A percentile compares a stretch with the other conserved stretches of the same genome.
Evolutionary conservation across 2,329 filamentous ascomycete species (phyloP).

Genomic region (Penicillium glabrum): DNA sequence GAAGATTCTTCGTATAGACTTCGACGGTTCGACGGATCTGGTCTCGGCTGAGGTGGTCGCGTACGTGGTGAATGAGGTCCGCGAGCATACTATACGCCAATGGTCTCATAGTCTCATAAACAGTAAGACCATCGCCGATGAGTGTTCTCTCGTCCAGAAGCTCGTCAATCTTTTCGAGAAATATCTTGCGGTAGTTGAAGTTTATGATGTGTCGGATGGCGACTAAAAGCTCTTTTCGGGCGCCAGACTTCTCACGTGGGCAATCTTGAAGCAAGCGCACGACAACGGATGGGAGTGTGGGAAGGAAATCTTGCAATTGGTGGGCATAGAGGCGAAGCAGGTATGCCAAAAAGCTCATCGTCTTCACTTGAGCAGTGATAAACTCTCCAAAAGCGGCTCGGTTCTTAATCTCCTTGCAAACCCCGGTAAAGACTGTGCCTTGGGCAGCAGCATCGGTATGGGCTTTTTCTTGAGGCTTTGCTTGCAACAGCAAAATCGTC

Average conservation of each 20-base stretch:
- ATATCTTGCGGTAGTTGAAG: slow-evolving; percentile 96
- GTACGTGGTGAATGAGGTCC: slow-evolving; percentile 94
- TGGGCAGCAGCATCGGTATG: slow-evolving; percentile 79
- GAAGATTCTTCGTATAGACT: slow-evolving; percentile 93
- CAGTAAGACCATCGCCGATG: slow-evolving; percentile 92
- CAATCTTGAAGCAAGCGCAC: slow-evolving; percentile 91
- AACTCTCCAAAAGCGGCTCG: slow-evolving; percentile 94
- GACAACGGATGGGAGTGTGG: slow-evolving; percentile 81
- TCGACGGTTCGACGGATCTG: slow-evolving; percentile 96
- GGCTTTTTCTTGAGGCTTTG: slow-evolving; percentile 88
- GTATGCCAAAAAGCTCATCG: slow-evolving; percentile 97
- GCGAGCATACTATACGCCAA: slow-evolving; percentile 98
- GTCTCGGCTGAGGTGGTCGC: slow-evolving; percentile 80
- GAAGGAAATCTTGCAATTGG: slow-evolving; percentile 84
- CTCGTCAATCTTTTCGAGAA: slow-evolving; percentile 90
- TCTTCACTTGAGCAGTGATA: slow-evolving; percentile 97
- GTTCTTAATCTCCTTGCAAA: slow-evolving; percentile 92
- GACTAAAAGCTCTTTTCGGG: slow-evolving; percentile 91
- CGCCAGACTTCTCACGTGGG: slow-evolving; percentile 87
- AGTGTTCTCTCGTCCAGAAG: slow-evolving; percentile 90
- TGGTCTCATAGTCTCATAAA: slow-evolving; percentile 94
- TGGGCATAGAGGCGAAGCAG: slow-evolving; percentile 83
- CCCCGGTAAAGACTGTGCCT: slow-evolving; percentile 83
- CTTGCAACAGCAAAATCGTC: slow-evolving; percentile 81
- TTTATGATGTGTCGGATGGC: slow-evolving; percentile 98